Base-by-base conservation (phyloP, 345 rosid species). In the Populus pruinosa region DNA sequence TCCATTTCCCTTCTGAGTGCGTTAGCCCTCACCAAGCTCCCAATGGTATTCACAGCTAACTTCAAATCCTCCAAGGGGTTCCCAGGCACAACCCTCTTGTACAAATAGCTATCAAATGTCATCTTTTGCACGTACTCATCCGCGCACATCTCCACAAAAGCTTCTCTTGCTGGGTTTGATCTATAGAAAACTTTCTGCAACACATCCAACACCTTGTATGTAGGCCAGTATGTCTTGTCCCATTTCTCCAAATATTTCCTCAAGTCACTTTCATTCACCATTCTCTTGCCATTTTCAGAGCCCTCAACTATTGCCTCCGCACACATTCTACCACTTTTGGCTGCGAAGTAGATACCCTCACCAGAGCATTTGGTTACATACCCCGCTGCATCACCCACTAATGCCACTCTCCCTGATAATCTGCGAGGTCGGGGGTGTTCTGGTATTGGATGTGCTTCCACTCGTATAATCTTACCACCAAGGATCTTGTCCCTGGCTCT, bases 251-350 rank as follows among this genome's bases (percentile, higher is more conserved):
- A 78, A 86, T 94, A 94, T 71, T 80, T 91, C 87, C 97, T 94
- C 91, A 94, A 71, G 76, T 94, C 98, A 17, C 91, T 79, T 80
- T 94, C 98, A 8, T 92, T 90, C 31, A 94, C 87, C 97, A 94
- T 90, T 86, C 90, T 92, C 86, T 86, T 91, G 79, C 97, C 97
- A 8, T 89, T 77, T 84, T 81, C 93, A 1, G 98, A 92, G 2
- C 97, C 96, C 83, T 92, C 93, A 36, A 91, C 87, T 0, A 94
- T 90, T 35, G 98, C 97, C 89, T 94, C 97, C 0, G 96, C 94
- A 27, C 98, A 94, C 97, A 92, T 92, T 73, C 96, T 89, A 67
- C 98, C 98, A 72, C 98, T 94, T 89, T 92, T 92, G 0, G 97
- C 98, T 0, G 98, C 98, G 7, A 94, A 94, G 56, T 94, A 94